A percentile compares a stretch with the other conserved stretches of the same genome.
Evolutionary conservation across 2,329 filamentous ascomycete species (phyloP).

Genomic region (Aureobasidium subglaciale): DNA sequence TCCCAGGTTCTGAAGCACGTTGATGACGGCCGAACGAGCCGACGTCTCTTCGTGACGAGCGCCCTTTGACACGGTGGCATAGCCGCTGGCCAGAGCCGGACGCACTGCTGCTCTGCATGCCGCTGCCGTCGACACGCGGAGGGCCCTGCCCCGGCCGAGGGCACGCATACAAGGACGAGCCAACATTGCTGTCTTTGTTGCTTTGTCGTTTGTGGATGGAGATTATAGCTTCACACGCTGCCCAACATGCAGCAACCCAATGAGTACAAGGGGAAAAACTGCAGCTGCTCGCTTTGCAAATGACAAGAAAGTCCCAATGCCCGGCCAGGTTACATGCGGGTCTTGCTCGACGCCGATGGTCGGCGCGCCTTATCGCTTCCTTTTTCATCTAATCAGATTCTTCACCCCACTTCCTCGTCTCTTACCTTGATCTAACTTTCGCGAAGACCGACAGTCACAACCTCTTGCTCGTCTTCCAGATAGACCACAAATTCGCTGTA

Average conservation of each 20-base stretch:
- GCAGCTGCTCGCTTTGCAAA: not conserved
- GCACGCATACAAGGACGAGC: constrained; percentile 14
- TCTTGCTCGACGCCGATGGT: not conserved
- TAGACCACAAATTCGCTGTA: too few species aligned
- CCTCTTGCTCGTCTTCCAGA: not conserved
- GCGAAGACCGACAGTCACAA: too few species aligned
- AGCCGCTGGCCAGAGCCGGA: constrained; percentile 15
- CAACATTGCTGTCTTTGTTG: constrained; percentile 5
- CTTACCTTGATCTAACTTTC: too few species aligned
- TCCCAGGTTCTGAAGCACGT: constrained; percentile 89
- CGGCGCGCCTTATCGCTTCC: not conserved
- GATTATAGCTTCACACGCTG: not conserved
- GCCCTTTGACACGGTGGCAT: constrained; percentile 25
- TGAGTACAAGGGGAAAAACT: not conserved
- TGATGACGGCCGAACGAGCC: constrained; percentile 75
- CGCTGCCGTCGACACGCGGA: constrained; percentile 1
- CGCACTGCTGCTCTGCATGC: constrained; percentile 11
- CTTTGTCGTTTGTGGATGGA: not conserved
- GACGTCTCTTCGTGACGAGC: constrained; percentile 44
- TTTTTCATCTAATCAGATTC: constrained; percentile 11
- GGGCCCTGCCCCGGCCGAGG: constrained; percentile 3
- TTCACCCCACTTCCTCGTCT: not conserved
- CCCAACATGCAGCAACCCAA: constrained; percentile 14
- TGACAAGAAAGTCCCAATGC: not conserved
- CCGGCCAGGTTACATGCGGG: constrained; percentile 4